These are phyloP conservation scores for Rhodotorula sp. DNA, from an alignment of 1,284 basidiomycete species.

Conservation along the genomic window DNA sequence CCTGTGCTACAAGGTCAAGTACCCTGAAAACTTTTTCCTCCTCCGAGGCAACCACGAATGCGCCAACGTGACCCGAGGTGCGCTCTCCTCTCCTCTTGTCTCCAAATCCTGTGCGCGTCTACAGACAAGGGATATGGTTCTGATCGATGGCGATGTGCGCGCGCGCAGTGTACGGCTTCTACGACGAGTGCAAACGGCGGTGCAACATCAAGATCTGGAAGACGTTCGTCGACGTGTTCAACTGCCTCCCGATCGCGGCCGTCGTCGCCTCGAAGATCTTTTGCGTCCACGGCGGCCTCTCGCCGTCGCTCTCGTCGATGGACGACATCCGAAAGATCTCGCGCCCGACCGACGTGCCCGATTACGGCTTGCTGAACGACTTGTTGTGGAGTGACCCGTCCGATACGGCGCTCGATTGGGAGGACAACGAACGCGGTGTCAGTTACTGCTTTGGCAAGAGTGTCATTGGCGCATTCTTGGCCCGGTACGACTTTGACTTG, in stretches of 20 bases:
- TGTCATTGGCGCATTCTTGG: conserved; percentile 86
- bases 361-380: conserved; percentile 96
- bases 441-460: conserved; percentile 99
- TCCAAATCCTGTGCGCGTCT: conserved; percentile 36
- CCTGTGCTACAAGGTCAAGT: conserved; percentile 99
- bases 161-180: conserved; percentile 89
- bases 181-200: conserved; percentile 99
- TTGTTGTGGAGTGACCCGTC: conserved; percentile 98
- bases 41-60: conserved; percentile 98
- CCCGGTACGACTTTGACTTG: conserved; percentile 82
- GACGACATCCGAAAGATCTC: conserved; percentile 98
- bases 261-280: conserved; percentile 99
- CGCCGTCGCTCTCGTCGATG: conserved; percentile 96
- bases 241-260: conserved; percentile 96
- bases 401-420: conserved; percentile 97
- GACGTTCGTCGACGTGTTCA: conserved; percentile 99
- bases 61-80: conserved; percentile 96
- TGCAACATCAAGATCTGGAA: conserved; percentile 99
- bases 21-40: conserved; percentile 99
- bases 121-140: neutral
- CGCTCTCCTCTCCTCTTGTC: conserved; percentile 42
- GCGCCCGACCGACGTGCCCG: conserved; percentile 98
- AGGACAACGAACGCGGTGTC: conserved; percentile 99
- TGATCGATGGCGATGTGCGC: neutral
- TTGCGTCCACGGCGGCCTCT: conserved; percentile 97